Evolutionary conservation across 345 rosid genomes (phyloP), one percentile per base, ranked within the genome.

Genomic region (Gossypium ekmanianum): DNA sequence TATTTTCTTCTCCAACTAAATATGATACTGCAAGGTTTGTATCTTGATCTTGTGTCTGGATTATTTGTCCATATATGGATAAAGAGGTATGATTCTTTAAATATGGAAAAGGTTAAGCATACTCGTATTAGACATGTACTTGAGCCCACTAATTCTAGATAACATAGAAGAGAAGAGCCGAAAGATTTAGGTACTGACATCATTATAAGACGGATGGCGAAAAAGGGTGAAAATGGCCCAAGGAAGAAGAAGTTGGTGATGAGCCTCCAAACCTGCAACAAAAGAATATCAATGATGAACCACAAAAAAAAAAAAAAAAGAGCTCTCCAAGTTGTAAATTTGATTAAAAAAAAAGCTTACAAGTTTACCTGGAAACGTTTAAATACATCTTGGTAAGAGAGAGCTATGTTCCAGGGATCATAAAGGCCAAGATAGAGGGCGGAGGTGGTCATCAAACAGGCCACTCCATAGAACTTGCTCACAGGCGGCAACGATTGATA

Each of bases 401-500:
- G 81, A 13, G 91, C 84, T 71, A 89, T 77, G 51, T 3, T 81
- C 79, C n/a, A 0, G 58, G 8, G 62, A 41, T 75, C 0, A 82
- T 82, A 86, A 76, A 89, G 94, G 10, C 34, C 58, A 47, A 89
- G 75, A 72, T 85, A 79, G 0, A 26, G 74, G 59, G 91, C 91
- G 0, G 85, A 48, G 7, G 91, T 86, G 43, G 91, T 79, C 86
- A 89, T 80, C 51, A 87, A 80, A 82, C 91, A 89, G 7, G 80
- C 79, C 68, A 89, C 88, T 61, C 91, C 91, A 86, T 81, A 86
- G 47, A 77, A 56, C 87, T 89, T 89, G 88, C 90, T 89, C 76
- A 89, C 90, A 0, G 94, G 94, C 1, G 91, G 94, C 54, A 89
- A 71, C 8, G 94, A 89, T 11, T 55, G 75, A 70, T 87, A 89